phyloP scores from a whole-genome alignment of 1,284 basidiomycete genomes.

The Trametes sp. region DNA sequence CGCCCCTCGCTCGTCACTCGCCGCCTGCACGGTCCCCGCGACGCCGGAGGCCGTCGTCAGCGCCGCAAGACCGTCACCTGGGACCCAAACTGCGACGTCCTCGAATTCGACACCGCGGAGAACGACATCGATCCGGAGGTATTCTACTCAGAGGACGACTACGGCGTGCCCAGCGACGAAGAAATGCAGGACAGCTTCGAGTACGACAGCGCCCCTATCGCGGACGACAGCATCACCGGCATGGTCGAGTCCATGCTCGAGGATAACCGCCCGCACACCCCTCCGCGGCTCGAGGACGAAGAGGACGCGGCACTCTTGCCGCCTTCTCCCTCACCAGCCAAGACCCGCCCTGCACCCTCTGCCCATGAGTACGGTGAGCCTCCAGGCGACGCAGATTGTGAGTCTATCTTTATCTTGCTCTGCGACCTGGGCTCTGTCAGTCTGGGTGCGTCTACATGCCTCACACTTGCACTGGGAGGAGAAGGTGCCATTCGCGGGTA shows the following conservation, averaged over 20 bases:
- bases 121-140: constrained; percentile 45
- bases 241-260: constrained; percentile 68
- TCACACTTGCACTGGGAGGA: too few relatives aligned
- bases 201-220: constrained; percentile 44
- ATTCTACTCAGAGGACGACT: constrained; percentile 56
- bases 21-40: constrained; percentile 83
- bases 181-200: constrained; percentile 29
- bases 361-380: constrained; percentile 10
- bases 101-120: constrained; percentile 82
- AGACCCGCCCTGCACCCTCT: constrained; percentile 34
- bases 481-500: too few relatives aligned
- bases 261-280: constrained; percentile 39
- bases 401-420: constrained; percentile 3
- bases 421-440: not conserved
- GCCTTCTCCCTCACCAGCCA: constrained; percentile 68
- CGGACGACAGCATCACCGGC: constrained; percentile 66
- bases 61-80: constrained; percentile 87
- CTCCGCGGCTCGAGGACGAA: constrained; percentile 37
- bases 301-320: constrained; percentile 60
- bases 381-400: constrained; percentile 6
- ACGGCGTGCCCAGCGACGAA: constrained; percentile 49
- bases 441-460: not conserved
- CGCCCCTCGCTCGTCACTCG: constrained; percentile 81
- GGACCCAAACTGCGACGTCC: constrained; percentile 85
- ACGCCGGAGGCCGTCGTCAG: constrained; percentile 62